Base-by-base conservation (phyloP, 2,329 filamentous ascomycete genomes). In the Uncinocarpus reesii region DNA sequence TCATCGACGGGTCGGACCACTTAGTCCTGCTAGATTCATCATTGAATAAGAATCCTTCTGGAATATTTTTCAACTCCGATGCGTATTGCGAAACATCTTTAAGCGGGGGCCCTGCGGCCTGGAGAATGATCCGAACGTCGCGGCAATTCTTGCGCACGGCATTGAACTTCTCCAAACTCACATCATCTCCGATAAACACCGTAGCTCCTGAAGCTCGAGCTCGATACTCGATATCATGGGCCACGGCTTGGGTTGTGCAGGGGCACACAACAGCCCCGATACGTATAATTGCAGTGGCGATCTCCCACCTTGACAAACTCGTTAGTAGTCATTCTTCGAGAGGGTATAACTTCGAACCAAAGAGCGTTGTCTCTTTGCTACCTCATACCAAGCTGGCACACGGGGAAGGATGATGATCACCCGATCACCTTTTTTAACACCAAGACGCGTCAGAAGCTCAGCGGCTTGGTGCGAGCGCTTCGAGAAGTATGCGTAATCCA, bases 181-280 rank as follows among this genome's bases (percentile, higher is more conserved):
- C 56, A 11, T 51, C 50, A 42, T 68, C 65, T n/a, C 66, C 66
- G 10, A 69, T 55, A 49, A 68, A 68, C 2, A 63, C 57, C 7
- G 60, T 61, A 8, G 66, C 66, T 2, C 57, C 56, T 2, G 60
- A 64, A 46, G 59, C 50, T 18, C 60, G 56, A 7, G 61, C 57
- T 16, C 65, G 60, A 48, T 64, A 68, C 43, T 66, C 58, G 44
- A 69, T 67, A 50, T 69, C 66, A 42, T 65, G 65, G 24, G 59
- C 64, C 2, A 65, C 62, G 1, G 67, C 57, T 18, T 69, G 53
- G 5, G 62, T 65, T 10, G 65, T 68, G 23, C 62, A 64, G 1
- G 66, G 65, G 55, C 62, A 65, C 13, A 68, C 50, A 5, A 69
- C 59, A 26, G 68, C 56, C 4, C 65, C 65, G 11, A 55, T 57